phyloP scores from a whole-genome alignment of 495 filamentous ascomycete species.

The Chaetomium fimeti region DNA sequence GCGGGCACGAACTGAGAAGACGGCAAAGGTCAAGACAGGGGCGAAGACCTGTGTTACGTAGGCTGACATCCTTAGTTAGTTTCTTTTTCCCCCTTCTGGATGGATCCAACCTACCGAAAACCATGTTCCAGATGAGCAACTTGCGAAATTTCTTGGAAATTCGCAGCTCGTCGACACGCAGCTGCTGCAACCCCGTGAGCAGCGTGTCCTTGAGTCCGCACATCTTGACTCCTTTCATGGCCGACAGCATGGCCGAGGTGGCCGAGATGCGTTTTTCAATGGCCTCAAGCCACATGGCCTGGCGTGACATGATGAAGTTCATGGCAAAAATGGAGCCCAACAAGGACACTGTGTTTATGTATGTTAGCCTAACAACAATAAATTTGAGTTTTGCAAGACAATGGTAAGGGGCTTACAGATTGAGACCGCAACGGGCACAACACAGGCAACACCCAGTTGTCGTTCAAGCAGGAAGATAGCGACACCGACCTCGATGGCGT shows the following conservation, averaged over 20 bases:
- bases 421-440: slow-evolving; percentile 53
- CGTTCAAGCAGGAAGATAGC: slow-evolving; percentile 57
- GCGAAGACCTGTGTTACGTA: slow-evolving; percentile 55
- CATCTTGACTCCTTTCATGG: slow-evolving; percentile 65
- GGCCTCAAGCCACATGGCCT: slow-evolving; percentile 52
- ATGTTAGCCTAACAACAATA: neutral
- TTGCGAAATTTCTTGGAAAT: slow-evolving; percentile 58
- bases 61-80: slow-evolving; percentile 37
- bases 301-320: slow-evolving; percentile 49
- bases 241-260: slow-evolving; percentile 54
- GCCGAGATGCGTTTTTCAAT: slow-evolving; percentile 53
- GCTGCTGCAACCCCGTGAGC: slow-evolving; percentile 47
- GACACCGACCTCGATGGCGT: slow-evolving; percentile 51
- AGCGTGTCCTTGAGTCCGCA: slow-evolving; percentile 52
- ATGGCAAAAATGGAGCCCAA: slow-evolving; percentile 37
- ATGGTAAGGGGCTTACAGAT: slow-evolving; percentile 36
- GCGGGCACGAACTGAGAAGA: slow-evolving; percentile 32
- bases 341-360: slow-evolving; percentile 27
- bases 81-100: neutral
- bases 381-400: neutral
- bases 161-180: slow-evolving; percentile 56
- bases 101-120: slow-evolving; percentile 25
- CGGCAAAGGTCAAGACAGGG: slow-evolving; percentile 44
- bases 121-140: slow-evolving; percentile 42
- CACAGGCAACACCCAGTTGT: slow-evolving; percentile 55